Evolutionary conservation across 371 early-diverging fungal species (phyloP).

Genomic region (Choanephora cucurbitarum): DNA sequence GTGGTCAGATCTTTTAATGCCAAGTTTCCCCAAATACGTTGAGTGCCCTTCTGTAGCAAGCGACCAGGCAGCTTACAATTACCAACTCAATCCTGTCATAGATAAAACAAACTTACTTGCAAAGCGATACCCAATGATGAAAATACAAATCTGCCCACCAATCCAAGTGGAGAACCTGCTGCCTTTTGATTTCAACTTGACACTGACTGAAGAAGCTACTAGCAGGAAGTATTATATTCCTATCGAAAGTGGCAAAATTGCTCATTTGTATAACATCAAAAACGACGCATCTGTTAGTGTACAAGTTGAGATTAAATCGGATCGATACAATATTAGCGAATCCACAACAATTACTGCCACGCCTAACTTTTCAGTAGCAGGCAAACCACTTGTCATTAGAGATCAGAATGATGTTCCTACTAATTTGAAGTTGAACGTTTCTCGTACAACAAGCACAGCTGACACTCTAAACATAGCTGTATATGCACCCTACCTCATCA

Average conservation of each 20-base stretch:
- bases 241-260: slow-evolving; percentile 54
- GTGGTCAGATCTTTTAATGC: slow-evolving; percentile 68
- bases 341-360: slow-evolving; percentile 11
- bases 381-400: slow-evolving; percentile 20
- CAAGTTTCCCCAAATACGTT: slow-evolving; percentile 30
- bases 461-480: slow-evolving; percentile 38
- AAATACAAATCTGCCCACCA: slow-evolving; percentile 70
- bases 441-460: slow-evolving; percentile 23
- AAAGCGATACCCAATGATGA: slow-evolving; percentile 69
- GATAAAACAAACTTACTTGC: slow-evolving; percentile 37
- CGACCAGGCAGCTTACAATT: slow-evolving; percentile 16
- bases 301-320: slow-evolving; percentile 61
- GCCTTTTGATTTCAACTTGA: slow-evolving; percentile 70
- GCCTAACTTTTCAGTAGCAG: slow-evolving; percentile 12
- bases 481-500: slow-evolving; percentile 58
- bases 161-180: slow-evolving; percentile 84
- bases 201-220: slow-evolving; percentile 35
- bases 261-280: slow-evolving; percentile 66
- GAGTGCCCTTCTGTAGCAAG: slow-evolving; percentile 32
- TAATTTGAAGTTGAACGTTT: slow-evolving; percentile 58
- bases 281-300: slow-evolving; percentile 60
- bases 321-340: slow-evolving; percentile 33
- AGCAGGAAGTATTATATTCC: slow-evolving; percentile 40
- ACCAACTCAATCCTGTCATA: slow-evolving; percentile 32
- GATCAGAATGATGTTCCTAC: slow-evolving; percentile 54